phyloP scores from a whole-genome alignment of 2,329 filamentous ascomycete genomes.

The Aspergillus candidus region DNA sequence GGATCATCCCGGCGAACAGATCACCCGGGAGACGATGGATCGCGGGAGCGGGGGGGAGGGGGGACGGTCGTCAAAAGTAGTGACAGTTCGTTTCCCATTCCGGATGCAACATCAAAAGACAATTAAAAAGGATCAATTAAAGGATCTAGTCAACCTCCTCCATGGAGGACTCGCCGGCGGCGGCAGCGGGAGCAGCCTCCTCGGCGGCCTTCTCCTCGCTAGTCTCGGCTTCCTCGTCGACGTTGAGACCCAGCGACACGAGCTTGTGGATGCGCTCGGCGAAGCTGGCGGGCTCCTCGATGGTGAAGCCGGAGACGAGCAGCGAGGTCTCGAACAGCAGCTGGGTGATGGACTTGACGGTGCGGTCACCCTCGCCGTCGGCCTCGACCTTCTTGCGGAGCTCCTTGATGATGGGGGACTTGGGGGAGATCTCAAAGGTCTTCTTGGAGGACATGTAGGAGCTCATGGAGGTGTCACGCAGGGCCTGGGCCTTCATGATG shows the following conservation, averaged over 20 bases:
- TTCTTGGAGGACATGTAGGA: constrained; percentile 99
- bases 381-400: constrained; percentile 98
- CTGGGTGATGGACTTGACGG: constrained; percentile 98
- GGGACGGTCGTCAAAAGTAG: constrained; percentile 1
- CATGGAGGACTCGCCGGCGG: constrained; percentile 87
- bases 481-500: constrained; percentile 99
- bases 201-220: constrained; percentile 49
- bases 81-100: constrained; percentile 13
- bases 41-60: neutral
- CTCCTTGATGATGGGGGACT: constrained; percentile 96
- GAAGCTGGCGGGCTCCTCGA: constrained; percentile 96
- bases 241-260: constrained; percentile 92
- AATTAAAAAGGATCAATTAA: constrained; percentile 11
- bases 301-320: constrained; percentile 97
- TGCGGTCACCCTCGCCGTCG: constrained; percentile 97
- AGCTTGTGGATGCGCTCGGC: constrained; percentile 99
- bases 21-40: no score
- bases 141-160: constrained; percentile 92
- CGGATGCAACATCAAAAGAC: constrained; percentile 4
- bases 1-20: no score
- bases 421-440: constrained; percentile 99
- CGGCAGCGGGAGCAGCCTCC: constrained; percentile 55
- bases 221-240: constrained; percentile 85
- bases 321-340: constrained; percentile 98
- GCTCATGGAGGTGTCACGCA: constrained; percentile 98